A percentile compares a stretch with the other conserved stretches of the same genome.
Conservation (phyloP, 1,284 basidiomycete genomes). For the Cerrena zonata region DNA sequence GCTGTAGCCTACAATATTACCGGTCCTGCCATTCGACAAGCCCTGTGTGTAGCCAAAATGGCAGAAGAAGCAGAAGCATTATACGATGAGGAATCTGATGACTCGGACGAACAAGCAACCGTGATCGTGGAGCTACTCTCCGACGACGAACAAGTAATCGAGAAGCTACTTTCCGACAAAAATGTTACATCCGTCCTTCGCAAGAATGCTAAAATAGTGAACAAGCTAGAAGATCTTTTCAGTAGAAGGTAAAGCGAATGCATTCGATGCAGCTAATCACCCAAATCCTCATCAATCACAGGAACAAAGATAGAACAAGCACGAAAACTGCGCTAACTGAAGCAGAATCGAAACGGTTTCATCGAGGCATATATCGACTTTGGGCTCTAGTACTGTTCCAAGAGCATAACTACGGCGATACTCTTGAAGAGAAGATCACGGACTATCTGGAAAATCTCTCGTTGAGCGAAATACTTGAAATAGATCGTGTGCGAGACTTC, state of each 20-base stretch:
- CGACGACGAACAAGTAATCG: constrained; percentile 2
- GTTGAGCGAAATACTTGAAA: constrained; percentile 1
- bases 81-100: background rate
- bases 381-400: constrained; percentile 19
- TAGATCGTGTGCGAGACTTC: background rate
- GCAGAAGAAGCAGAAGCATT: background rate
- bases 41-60: constrained; percentile 11
- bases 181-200: constrained; percentile 15
- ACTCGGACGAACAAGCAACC: no score
- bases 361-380: constrained; percentile 28
- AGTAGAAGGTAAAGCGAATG: constrained; percentile 29
- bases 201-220: constrained; percentile 18
- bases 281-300: constrained; percentile 5
- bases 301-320: constrained; percentile 30
- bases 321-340: constrained; percentile 19
- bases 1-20: constrained; percentile 31
- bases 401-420: constrained; percentile 11
- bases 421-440: background rate
- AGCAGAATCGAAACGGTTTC: constrained; percentile 28
- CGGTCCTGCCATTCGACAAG: constrained; percentile 29
- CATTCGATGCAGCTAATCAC: background rate
- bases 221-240: constrained; percentile 28
- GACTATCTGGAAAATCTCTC: background rate
- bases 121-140: background rate
- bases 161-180: constrained; percentile 7